phyloP scores from a whole-genome alignment of 2,329 filamentous ascomycete species.

The Coleophoma cylindrospora region DNA sequence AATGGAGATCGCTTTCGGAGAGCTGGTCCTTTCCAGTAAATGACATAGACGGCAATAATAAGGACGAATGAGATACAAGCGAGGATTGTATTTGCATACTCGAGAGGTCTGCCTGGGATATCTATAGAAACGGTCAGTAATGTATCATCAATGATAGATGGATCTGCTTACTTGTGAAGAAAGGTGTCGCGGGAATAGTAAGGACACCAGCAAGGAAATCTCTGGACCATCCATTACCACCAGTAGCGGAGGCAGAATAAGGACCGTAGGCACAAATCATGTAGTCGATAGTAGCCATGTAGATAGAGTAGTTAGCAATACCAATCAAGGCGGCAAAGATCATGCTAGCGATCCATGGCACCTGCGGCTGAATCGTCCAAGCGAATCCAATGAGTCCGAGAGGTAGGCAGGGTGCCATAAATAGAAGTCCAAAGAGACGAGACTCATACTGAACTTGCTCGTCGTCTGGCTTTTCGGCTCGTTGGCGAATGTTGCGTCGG shows the following conservation, averaged over 20 bases:
- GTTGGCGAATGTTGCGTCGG: slow-evolving; percentile 45
- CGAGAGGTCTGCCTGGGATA: slow-evolving; percentile 48
- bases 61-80: slow-evolving; percentile 55
- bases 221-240: slow-evolving; percentile 69
- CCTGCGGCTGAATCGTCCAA: slow-evolving; percentile 57
- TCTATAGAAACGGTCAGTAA: slow-evolving; percentile 27
- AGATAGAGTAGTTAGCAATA: slow-evolving; percentile 67
- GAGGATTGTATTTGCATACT: slow-evolving; percentile 60
- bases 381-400: slow-evolving; percentile 68
- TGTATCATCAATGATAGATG: not conserved
- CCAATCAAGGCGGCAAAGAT: slow-evolving; percentile 62
- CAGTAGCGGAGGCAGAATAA: slow-evolving; percentile 69
- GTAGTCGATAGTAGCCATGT: slow-evolving; percentile 75
- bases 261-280: slow-evolving; percentile 71
- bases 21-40: slow-evolving; percentile 59
- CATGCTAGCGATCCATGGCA: slow-evolving; percentile 66
- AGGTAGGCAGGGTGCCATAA: slow-evolving; percentile 52
- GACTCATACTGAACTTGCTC: slow-evolving; percentile 65
- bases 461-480: slow-evolving; percentile 42
- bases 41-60: slow-evolving; percentile 58
- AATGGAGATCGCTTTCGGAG: slow-evolving; percentile 59
- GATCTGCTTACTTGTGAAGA: slow-evolving; percentile 40
- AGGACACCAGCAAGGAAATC: slow-evolving; percentile 71
- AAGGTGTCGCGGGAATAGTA: slow-evolving; percentile 62
- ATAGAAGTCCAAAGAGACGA: slow-evolving; percentile 61